Conservation (phyloP, 768 basidiomycete species). For the Pleurotus tuoliensis region DNA sequence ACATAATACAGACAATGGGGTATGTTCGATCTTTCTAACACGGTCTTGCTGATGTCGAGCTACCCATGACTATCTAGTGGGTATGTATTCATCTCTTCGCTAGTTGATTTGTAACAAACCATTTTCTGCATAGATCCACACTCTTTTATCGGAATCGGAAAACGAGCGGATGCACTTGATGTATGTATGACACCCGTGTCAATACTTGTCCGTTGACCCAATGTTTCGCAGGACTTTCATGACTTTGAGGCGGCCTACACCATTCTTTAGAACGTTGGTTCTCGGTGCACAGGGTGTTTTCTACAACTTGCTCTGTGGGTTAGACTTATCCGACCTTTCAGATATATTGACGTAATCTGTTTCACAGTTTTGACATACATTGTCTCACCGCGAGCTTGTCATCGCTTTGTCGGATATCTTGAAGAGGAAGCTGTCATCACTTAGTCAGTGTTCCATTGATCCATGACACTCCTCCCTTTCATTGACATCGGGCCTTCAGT, state of each 20-base stretch:
- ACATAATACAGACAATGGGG: slow-evolving; percentile 15
- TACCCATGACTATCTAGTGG: neutral
- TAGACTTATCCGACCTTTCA: slow-evolving; percentile 6
- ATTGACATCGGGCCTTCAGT: slow-evolving; percentile 29
- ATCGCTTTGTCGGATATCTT: slow-evolving; percentile 88
- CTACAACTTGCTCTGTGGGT: slow-evolving; percentile 83
- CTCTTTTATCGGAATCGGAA: slow-evolving; percentile 89
- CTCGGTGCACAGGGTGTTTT: slow-evolving; percentile 92
- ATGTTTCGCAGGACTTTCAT: slow-evolving; percentile 77
- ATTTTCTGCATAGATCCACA: slow-evolving; percentile 78
- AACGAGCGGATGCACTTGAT: slow-evolving; percentile 97
- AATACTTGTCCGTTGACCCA: slow-evolving; percentile 11
- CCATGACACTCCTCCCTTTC: neutral
- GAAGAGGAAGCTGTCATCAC: slow-evolving; percentile 96
- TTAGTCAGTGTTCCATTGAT: slow-evolving; percentile 52
- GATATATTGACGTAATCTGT: slow-evolving; percentile 10
- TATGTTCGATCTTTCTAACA: slow-evolving; percentile 2
- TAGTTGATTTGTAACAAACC: slow-evolving; percentile 33
- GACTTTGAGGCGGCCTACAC: slow-evolving; percentile 78
- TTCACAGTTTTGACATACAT: slow-evolving; percentile 70
- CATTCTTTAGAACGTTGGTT: slow-evolving; percentile 77
- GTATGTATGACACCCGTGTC: slow-evolving; percentile 33
- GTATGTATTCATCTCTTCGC: neutral
- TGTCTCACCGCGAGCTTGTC: slow-evolving; percentile 69
- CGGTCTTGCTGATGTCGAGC: too few species aligned